Evolutionary conservation across 805 yeast species (phyloP).

Genomic region (Teunomyces panamensis): DNA sequence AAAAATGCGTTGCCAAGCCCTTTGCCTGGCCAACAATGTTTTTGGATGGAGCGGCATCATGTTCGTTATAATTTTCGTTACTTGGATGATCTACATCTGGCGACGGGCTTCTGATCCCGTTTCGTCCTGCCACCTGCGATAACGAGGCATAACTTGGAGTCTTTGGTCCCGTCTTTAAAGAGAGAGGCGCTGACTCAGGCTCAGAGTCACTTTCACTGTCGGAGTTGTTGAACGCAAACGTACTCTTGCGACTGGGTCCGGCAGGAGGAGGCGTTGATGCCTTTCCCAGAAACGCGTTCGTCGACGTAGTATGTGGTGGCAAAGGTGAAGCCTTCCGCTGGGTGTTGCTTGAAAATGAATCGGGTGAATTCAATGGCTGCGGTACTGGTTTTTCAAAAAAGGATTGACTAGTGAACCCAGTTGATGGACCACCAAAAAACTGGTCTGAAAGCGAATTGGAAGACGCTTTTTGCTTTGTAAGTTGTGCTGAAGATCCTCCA

Average conservation of each 20-base stretch:
- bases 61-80: slow-evolving; percentile 5
- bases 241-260: slow-evolving; percentile 9
- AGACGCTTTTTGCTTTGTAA: slow-evolving; percentile 10
- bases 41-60: slow-evolving; percentile 11
- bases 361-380: slow-evolving; percentile 8
- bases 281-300: slow-evolving; percentile 38
- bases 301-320: slow-evolving; percentile 43
- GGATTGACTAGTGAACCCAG: background rate
- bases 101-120: slow-evolving; percentile 24
- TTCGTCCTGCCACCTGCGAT: slow-evolving; percentile 50
- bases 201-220: slow-evolving; percentile 24
- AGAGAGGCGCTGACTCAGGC: slow-evolving; percentile 19
- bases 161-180: background rate
- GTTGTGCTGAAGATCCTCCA: slow-evolving; percentile 17
- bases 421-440: slow-evolving; percentile 13
- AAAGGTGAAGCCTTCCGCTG: slow-evolving; percentile 37
- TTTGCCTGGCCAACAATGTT: slow-evolving; percentile 36
- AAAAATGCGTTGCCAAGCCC: slow-evolving; percentile 32
- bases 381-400: slow-evolving; percentile 1
- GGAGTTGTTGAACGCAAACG: slow-evolving; percentile 36
- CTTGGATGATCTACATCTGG: slow-evolving; percentile 3
- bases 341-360: slow-evolving; percentile 13
- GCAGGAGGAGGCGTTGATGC: slow-evolving; percentile 18
- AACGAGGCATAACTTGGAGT: slow-evolving; percentile 42
- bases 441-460: slow-evolving; percentile 17